A percentile compares a stretch with the other conserved stretches of the same genome.
Conservation (phyloP, 257 asterid species). For the Penstemon barbatus region DNA sequence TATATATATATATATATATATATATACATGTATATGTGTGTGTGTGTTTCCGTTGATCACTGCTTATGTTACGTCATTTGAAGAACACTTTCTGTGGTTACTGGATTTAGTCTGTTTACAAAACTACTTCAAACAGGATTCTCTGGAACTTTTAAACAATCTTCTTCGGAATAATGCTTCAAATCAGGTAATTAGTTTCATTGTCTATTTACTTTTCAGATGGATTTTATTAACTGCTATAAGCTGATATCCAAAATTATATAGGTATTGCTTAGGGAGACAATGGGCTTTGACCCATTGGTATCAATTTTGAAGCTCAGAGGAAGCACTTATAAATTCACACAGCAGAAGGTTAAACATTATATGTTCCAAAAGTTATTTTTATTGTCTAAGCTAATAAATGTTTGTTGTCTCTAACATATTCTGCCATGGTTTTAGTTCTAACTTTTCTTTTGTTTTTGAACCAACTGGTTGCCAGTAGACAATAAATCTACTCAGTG, state of each 20-base stretch:
- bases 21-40: background rate
- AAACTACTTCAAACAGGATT: constrained; percentile 60
- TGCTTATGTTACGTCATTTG: constrained; percentile 5
- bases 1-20: too few species aligned
- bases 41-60: constrained; percentile 1
- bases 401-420: constrained; percentile 8
- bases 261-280: constrained; percentile 92
- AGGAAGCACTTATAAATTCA: constrained; percentile 83
- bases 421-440: constrained; percentile 29
- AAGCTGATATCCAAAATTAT: constrained; percentile 30
- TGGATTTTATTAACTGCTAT: constrained; percentile 23
- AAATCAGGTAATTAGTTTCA: constrained; percentile 65
- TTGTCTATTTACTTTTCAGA: constrained; percentile 5
- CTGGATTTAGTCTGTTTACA: constrained; percentile 20
- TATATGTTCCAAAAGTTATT: constrained; percentile 23
- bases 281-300: constrained; percentile 82
- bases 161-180: constrained; percentile 82
- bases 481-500: constrained; percentile 87
- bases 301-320: constrained; percentile 77
- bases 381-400: constrained; percentile 13
- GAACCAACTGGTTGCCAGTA: constrained; percentile 62
- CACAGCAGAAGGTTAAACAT: constrained; percentile 87
- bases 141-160: constrained; percentile 86
- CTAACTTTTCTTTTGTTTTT: constrained; percentile 33
- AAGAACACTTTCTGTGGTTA: constrained; percentile 5